A percentile compares a stretch with the other conserved stretches of the same genome.
Evolutionary conservation across 108 stramenopile genomes (phyloP).

Genomic region (Cyclotella choctawhatcheeana): DNA sequence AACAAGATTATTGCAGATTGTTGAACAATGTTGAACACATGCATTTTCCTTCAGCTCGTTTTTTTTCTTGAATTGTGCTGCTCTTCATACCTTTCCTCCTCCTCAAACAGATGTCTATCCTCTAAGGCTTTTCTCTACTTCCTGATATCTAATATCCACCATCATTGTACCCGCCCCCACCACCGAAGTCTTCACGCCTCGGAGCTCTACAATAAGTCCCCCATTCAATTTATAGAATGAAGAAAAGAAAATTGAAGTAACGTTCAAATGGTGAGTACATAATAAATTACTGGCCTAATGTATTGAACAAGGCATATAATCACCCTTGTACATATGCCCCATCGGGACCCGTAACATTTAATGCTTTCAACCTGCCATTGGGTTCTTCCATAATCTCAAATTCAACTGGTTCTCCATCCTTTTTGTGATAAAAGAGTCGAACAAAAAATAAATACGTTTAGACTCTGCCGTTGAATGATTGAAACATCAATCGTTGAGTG

Average conservation of each 20-base stretch:
- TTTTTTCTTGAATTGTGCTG: constrained; percentile 3
- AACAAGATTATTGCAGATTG: background rate
- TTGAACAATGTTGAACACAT: constrained; percentile 1
- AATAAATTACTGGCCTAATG: background rate
- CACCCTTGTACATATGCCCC: constrained; percentile 60
- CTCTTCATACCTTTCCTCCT: too few relatives aligned
- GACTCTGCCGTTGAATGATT: too few relatives aligned
- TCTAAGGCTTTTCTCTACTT: background rate
- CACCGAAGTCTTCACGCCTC: background rate
- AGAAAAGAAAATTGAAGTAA: background rate
- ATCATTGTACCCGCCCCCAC: background rate
- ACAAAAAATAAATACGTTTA: background rate
- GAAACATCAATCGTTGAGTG: too few relatives aligned
- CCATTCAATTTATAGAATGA: background rate
- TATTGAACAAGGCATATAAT: background rate
- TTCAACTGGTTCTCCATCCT: constrained; percentile 66
- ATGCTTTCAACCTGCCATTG: constrained; percentile 54
- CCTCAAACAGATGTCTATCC: too few relatives aligned
- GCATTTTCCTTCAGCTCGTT: background rate
- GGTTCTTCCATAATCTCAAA: constrained; percentile 57
- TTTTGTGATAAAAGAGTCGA: background rate
- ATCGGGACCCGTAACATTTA: constrained; percentile 64
- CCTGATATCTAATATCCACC: background rate
- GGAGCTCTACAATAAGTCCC: background rate
- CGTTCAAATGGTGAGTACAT: background rate